These are phyloP conservation scores for Nothophaeocryptopus gaeumannii DNA, from an alignment of 2,329 filamentous ascomycete genomes.

Conservation along the genomic window DNA sequence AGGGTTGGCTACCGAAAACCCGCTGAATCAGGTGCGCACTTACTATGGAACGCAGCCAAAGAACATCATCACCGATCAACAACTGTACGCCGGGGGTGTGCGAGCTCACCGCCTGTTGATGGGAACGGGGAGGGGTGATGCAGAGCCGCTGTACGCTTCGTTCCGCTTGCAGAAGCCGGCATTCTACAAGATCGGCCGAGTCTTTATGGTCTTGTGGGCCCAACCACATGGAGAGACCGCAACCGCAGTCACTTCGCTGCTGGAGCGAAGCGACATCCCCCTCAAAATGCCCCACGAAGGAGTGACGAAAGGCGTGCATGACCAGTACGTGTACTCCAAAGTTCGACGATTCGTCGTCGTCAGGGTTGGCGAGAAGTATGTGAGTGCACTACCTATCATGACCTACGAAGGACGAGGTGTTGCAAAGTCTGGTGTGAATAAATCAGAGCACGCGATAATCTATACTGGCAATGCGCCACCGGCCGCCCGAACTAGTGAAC, in stretches of 20 bases:
- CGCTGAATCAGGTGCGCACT: conserved; percentile 7
- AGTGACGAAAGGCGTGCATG: conserved; percentile 2
- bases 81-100: not conserved
- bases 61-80: conserved; percentile 12
- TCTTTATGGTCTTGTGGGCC: conserved; percentile 25
- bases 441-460: conserved; percentile 30
- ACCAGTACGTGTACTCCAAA: conserved; percentile 24
- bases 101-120: conserved; percentile 1
- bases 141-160: conserved; percentile 8
- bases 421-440: conserved; percentile 13
- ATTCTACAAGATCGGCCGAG: conserved; percentile 21
- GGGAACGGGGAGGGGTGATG: not conserved
- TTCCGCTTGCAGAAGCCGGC: not conserved
- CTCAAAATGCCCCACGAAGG: not conserved
- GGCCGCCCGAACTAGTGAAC: conserved; percentile 2
- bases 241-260: conserved; percentile 1
- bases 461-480: conserved; percentile 19
- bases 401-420: conserved; percentile 28
- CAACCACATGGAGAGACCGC: conserved; percentile 21
- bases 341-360: conserved; percentile 29
- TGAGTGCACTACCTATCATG: conserved; percentile 25
- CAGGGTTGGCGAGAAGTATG: conserved; percentile 16
- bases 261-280: conserved; percentile 1
- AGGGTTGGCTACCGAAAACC: not conserved
- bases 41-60: conserved; percentile 4